These are phyloP conservation scores for Skeletonema potamos DNA, from an alignment of 108 stramenopile genomes.

Conservation along the genomic window DNA sequence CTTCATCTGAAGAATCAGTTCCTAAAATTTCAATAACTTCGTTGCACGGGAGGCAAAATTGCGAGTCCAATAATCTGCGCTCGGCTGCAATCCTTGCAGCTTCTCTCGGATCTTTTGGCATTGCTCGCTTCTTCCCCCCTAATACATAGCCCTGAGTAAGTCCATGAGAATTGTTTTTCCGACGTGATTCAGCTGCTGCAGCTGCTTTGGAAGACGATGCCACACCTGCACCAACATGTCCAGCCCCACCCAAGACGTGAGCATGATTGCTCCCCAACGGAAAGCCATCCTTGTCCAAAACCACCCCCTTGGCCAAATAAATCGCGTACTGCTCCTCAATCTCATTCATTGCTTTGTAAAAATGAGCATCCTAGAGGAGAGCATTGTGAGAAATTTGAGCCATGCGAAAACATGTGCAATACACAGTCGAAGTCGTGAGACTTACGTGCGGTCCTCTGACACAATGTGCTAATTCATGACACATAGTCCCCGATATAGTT, in stretches of 20 bases:
- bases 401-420: too few relatives aligned
- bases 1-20: conserved; percentile 30
- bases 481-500: conserved; percentile 79
- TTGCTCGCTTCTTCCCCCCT: conserved; percentile 6
- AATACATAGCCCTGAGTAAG: conserved; percentile 12
- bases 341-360: conserved; percentile 85
- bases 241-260: conserved; percentile 6
- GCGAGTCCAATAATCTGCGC: conserved; percentile 39
- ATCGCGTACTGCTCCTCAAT: conserved; percentile 68
- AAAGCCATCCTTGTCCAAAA: conserved; percentile 45
- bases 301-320: conserved; percentile 43
- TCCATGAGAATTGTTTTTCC: conserved; percentile 3
- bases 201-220: conserved; percentile 1
- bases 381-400: neutral
- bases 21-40: conserved; percentile 52
- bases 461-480: conserved; percentile 82
- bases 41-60: conserved; percentile 49
- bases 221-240: neutral
- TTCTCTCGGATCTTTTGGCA: conserved; percentile 22
- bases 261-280: conserved; percentile 17
- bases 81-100: conserved; percentile 47
- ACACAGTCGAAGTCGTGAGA: neutral
- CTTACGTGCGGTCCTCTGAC: conserved; percentile 47
- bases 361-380: conserved; percentile 31
- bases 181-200: conserved; percentile 17